Evolutionary conservation across 2,329 filamentous ascomycete genomes (phyloP).

Genomic region (Colletotrichum tropicale): DNA sequence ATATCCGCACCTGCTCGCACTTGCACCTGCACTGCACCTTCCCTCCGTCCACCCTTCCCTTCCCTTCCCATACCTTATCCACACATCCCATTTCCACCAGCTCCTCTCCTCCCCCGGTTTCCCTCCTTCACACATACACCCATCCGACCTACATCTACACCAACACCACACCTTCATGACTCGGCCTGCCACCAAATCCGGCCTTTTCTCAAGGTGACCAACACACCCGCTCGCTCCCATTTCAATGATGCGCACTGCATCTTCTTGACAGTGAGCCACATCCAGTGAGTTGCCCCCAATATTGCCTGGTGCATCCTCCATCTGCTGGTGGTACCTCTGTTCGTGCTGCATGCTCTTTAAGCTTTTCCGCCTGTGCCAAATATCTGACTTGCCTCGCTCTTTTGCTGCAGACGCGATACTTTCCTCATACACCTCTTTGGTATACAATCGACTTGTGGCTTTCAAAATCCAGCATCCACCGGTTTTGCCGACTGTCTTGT

Average conservation of each 20-base stretch:
- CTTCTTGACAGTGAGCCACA: neutral
- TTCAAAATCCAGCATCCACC: neutral
- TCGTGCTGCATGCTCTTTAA: neutral
- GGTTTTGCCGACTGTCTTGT: neutral
- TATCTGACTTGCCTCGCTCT: slow-evolving; percentile 10
- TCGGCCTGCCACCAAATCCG: slow-evolving; percentile 1
- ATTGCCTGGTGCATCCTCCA: neutral
- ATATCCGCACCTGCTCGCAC: neutral
- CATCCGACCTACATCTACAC: neutral
- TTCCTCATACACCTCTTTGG: neutral
- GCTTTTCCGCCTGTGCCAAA: neutral
- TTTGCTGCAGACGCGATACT: neutral
- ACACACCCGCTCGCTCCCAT: neutral
- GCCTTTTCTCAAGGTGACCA: neutral
- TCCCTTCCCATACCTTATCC: neutral
- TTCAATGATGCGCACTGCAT: neutral
- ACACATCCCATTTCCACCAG: slow-evolving; percentile 16
- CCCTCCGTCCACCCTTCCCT: neutral
- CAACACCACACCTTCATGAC: slow-evolving; percentile 8
- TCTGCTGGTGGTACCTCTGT: neutral
- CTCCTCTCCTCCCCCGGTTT: slow-evolving; percentile 8
- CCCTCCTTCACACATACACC: neutral
- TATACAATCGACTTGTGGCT: neutral
- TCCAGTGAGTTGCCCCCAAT: neutral
- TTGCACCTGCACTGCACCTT: neutral